Conservation (phyloP, 257 asterid genomes). For the Cinchona pubescens region DNA sequence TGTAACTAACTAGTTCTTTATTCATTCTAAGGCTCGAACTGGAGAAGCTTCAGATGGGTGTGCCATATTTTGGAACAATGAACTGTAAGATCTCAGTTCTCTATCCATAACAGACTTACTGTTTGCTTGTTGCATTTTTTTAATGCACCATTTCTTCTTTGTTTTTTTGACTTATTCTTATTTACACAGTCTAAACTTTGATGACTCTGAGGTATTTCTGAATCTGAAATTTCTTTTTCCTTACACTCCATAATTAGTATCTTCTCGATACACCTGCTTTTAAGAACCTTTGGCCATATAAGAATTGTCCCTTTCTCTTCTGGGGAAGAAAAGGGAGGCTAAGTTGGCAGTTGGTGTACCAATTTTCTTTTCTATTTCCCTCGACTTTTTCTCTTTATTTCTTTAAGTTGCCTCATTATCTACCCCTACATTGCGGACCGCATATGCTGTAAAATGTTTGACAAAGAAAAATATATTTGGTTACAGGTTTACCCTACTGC, state of each 20-base stretch:
- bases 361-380: background rate
- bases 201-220: background rate
- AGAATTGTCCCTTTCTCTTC: background rate
- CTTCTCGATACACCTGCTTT: background rate
- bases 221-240: background rate
- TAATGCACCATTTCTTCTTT: background rate
- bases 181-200: too few relatives aligned
- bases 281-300: background rate
- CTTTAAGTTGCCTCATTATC: background rate
- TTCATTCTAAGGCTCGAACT: slow-evolving; percentile 57
- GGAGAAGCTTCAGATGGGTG: slow-evolving; percentile 87
- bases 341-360: background rate
- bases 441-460: background rate
- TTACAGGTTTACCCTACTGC: slow-evolving; percentile 67
- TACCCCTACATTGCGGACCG: background rate
- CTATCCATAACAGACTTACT: too few relatives aligned
- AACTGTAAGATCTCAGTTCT: slow-evolving; percentile 50
- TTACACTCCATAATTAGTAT: too few relatives aligned
- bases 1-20: slow-evolving; percentile 20
- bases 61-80: slow-evolving; percentile 68
- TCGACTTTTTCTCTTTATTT: too few relatives aligned
- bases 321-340: background rate
- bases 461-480: slow-evolving; percentile 1
- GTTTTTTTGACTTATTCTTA: too few relatives aligned
- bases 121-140: background rate